Evolutionary conservation across 768 basidiomycete genomes (phyloP).

Genomic region (Porphyrellus cyaneotinctus): DNA sequence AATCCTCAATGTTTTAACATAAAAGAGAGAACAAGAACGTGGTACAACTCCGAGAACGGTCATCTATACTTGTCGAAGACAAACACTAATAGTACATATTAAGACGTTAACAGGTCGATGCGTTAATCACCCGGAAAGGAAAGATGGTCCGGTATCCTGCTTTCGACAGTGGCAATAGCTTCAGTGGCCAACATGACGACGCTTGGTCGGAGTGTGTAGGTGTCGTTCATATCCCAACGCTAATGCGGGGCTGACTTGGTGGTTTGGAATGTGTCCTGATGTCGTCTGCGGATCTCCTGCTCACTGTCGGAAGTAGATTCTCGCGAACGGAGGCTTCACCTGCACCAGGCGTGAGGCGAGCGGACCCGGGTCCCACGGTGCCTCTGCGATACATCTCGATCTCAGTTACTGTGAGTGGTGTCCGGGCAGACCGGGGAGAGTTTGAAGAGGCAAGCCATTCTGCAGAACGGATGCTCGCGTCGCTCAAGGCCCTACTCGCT

Average conservation of each 20-base stretch:
- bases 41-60: neutral
- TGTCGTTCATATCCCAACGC: conserved; percentile 36
- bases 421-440: conserved; percentile 6
- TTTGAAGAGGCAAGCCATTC: conserved; percentile 29
- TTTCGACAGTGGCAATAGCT: neutral
- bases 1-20: conserved; percentile 1
- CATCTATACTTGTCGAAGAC: conserved; percentile 4
- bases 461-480: conserved; percentile 29
- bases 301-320: neutral
- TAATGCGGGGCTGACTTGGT: conserved; percentile 8
- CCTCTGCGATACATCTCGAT: conserved; percentile 29
- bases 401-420: conserved; percentile 16
- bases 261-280: neutral
- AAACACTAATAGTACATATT: conserved; percentile 12
- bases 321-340: neutral
- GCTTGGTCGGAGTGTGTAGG: conserved; percentile 20
- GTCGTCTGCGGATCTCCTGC: conserved; percentile 7
- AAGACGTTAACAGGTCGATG: neutral
- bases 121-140: neutral
- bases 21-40: neutral
- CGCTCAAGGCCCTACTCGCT: conserved; percentile 23
- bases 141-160: conserved; percentile 16
- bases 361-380: conserved; percentile 2
- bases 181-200: neutral
- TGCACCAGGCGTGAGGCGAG: neutral